Evolutionary conservation across 495 filamentous ascomycete genomes (phyloP).

Genomic region (Neurospora tetrasperma): DNA sequence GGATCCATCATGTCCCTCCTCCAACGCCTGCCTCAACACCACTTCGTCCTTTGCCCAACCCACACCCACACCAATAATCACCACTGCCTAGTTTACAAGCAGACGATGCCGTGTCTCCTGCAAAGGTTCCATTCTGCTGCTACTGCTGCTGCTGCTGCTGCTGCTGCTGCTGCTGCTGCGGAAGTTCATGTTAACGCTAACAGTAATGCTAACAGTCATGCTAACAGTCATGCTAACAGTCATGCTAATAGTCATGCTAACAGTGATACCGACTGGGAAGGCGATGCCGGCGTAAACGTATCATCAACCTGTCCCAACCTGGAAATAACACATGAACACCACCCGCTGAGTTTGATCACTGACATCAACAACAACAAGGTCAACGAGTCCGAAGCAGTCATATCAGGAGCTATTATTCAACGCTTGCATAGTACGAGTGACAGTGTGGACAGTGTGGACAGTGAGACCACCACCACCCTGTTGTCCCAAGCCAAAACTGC

Average conservation of each 20-base stretch:
- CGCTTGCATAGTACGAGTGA: not conserved
- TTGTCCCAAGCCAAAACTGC: not conserved
- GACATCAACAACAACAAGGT: not conserved
- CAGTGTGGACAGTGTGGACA: too few species aligned
- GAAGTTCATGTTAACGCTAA: not conserved
- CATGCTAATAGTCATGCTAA: not conserved
- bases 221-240: not conserved
- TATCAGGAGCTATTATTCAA: not conserved
- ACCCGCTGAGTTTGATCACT: not conserved
- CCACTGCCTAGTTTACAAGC: not conserved
- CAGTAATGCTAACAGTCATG: not conserved
- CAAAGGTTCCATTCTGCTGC: not conserved
- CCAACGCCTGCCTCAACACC: not conserved
- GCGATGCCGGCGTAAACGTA: not conserved
- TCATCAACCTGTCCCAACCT: not conserved
- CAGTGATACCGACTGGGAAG: not conserved
- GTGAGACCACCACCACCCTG: not conserved
- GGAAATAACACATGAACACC: fast-evolving
- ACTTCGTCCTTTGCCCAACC: not conserved
- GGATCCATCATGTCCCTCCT: not conserved
- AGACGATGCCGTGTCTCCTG: not conserved
- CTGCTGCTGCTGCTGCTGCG: too few species aligned
- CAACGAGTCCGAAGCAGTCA: too few species aligned
- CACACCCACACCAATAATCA: not conserved
- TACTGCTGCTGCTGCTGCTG: not conserved